Conservation (phyloP, 2,329 filamentous ascomycete species). For the Paracorniculantispora psalliotae region DNA sequence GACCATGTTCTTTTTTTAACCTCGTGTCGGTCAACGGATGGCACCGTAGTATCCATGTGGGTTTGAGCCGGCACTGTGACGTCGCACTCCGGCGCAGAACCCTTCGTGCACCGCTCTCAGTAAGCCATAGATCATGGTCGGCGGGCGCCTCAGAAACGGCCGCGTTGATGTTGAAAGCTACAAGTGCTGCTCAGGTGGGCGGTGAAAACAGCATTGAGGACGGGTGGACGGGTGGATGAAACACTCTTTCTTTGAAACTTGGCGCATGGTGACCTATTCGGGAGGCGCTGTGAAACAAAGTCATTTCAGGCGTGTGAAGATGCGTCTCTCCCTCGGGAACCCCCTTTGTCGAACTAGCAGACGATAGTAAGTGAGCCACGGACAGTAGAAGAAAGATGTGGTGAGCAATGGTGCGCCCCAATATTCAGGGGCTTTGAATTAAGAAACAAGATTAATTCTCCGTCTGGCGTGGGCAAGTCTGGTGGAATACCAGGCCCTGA, state of each 20-base stretch:
- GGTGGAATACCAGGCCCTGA: not conserved
- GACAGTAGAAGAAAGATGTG: not conserved
- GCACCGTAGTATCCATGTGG: not conserved
- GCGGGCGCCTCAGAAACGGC: not conserved
- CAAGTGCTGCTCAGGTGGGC: not conserved
- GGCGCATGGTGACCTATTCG: not conserved
- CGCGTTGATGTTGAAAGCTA: not conserved
- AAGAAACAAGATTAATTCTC: slow-evolving; percentile 4
- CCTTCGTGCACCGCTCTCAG: not conserved
- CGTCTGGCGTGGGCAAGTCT: not conserved
- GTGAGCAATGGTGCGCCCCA: not conserved
- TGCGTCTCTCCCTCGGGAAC: not conserved
- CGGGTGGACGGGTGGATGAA: not conserved
- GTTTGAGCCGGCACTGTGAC: not conserved
- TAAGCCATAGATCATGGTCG: not conserved
- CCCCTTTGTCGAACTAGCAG: not conserved
- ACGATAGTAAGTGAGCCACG: not conserved
- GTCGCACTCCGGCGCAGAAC: slow-evolving; percentile 1
- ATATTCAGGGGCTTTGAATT: not conserved
- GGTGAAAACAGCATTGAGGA: not conserved
- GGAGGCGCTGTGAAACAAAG: slow-evolving; percentile 1
- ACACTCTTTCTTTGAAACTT: not conserved
- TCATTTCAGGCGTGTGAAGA: not conserved
- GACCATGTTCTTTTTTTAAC: slow-evolving; percentile 3
- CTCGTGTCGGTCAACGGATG: not conserved